Conservation (phyloP, 768 basidiomycete genomes). For the Strobilomyces echinocephalus region DNA sequence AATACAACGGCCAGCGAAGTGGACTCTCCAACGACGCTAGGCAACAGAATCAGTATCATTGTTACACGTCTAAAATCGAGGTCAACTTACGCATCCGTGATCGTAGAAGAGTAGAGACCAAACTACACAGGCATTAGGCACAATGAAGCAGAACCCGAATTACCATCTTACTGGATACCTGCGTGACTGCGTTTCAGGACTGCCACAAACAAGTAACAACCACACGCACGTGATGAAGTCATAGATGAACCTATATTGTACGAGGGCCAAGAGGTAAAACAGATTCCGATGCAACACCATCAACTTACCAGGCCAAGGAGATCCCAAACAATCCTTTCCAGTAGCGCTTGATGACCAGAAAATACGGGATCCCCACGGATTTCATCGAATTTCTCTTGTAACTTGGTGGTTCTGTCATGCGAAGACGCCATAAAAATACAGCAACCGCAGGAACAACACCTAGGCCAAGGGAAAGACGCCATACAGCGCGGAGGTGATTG, state of each 20-base stretch:
- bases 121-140: conserved; percentile 42
- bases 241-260: conserved; percentile 57
- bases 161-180: conserved; percentile 58
- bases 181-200: background rate
- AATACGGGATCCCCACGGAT: conserved; percentile 65
- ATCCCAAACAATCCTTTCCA: conserved; percentile 72
- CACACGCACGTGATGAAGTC: conserved; percentile 69
- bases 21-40: conserved; percentile 54
- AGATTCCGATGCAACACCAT: background rate
- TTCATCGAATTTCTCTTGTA: conserved; percentile 81
- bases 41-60: background rate
- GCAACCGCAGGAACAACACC: conserved; percentile 75
- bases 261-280: background rate
- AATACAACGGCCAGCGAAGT: conserved; percentile 57
- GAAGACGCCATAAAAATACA: conserved; percentile 84
- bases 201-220: background rate
- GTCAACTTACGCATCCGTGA: conserved; percentile 54
- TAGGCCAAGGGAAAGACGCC: conserved; percentile 82
- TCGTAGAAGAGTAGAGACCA: conserved; percentile 74
- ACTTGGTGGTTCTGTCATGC: conserved; percentile 73
- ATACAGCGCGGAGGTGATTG: conserved; percentile 78
- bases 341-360: conserved; percentile 74
- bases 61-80: background rate
- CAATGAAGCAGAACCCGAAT: background rate
- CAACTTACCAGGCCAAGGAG: conserved; percentile 62